Evolutionary conservation across 805 yeast species (phyloP), one percentile per base, ranked within the genome.

Genomic region (Candida nonsorbophila): DNA sequence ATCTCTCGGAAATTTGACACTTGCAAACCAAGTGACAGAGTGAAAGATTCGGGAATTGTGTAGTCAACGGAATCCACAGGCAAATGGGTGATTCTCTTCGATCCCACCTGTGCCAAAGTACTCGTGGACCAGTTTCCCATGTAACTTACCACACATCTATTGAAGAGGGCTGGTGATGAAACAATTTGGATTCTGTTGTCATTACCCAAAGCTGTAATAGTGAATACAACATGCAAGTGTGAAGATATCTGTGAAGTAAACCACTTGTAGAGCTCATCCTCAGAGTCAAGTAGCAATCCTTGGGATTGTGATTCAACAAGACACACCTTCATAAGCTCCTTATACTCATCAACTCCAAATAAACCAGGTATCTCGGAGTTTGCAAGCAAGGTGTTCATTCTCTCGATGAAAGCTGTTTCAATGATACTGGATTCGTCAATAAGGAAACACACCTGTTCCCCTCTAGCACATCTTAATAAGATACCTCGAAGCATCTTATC

Each of bases 361-460:
- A 90, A 58, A 4, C 95, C 96, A 1, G 96, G 96, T 21, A 87
- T 69, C 45, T 90, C 97, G 0, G 95, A 84, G 53, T 90, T 90
- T 0, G 97, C 96, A 21, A 90, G 65, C n/a, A 90, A 58, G 0
- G 95, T 84, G 44, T 90, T 90, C 92, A 90, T 86, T 37, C 95
- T 62, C 52, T 90, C 97, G 17, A 90, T 55, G 46, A 88, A 90
- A 0, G 92, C 65, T 0, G 94, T 67, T 19, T 84, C 88, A 23
- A 78, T 42, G 28, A 87, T 74, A 16, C 79, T 74, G 0, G 94
- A 77, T 43, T 90, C 96, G 41, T 86, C 95, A 12, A 90, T 67
- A 13, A 88, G 61, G 32, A 85, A 74, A 40, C 94, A 83, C 0
- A 78, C 51, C 29, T 65, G 70, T 40, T 80, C 80, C 5, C 82